Percentiles rank a stretch among this genome's conserved stretches.
Evolutionary conservation across 192 early-diverging fungal species (phyloP).

Genomic region (Podochytrium sp.): DNA sequence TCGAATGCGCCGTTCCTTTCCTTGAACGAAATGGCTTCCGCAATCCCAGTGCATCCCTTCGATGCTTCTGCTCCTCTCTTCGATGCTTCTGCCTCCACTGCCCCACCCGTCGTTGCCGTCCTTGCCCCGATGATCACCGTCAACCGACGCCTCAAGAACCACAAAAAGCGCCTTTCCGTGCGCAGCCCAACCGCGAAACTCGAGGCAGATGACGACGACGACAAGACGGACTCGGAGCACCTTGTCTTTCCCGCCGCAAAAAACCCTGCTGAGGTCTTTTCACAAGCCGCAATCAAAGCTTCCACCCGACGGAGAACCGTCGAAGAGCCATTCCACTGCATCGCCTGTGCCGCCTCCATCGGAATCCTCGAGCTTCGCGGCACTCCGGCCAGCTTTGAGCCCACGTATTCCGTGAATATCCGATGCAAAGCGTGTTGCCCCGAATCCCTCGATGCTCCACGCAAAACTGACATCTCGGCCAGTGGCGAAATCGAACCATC

Average conservation of each 20-base stretch:
- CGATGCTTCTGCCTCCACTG: not conserved
- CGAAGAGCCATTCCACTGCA: constrained; percentile 29
- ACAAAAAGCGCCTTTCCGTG: not conserved
- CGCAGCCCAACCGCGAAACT: not conserved
- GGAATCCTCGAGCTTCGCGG: constrained; percentile 31
- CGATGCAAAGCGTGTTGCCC: constrained; percentile 14
- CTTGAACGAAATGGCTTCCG: too few relatives aligned
- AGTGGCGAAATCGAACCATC: not conserved
- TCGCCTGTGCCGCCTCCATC: constrained; percentile 8
- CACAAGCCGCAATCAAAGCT: constrained; percentile 34
- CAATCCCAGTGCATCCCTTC: too few relatives aligned
- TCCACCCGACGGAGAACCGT: constrained; percentile 29
- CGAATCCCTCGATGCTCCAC: not conserved
- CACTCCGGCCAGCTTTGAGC: constrained; percentile 26
- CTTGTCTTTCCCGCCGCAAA: not conserved
- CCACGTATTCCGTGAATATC: constrained; percentile 7
- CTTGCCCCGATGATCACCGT: not conserved
- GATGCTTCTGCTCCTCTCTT: not conserved
- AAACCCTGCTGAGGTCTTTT: constrained; percentile 20
- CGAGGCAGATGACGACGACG: not conserved
- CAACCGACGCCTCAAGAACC: not conserved
- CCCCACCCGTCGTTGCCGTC: not conserved
- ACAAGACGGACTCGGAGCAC: not conserved
- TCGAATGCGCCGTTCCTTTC: too few relatives aligned
- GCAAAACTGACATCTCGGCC: not conserved